Conservation (phyloP, 208 protist species). For the Leishmania martiniquensis region DNA sequence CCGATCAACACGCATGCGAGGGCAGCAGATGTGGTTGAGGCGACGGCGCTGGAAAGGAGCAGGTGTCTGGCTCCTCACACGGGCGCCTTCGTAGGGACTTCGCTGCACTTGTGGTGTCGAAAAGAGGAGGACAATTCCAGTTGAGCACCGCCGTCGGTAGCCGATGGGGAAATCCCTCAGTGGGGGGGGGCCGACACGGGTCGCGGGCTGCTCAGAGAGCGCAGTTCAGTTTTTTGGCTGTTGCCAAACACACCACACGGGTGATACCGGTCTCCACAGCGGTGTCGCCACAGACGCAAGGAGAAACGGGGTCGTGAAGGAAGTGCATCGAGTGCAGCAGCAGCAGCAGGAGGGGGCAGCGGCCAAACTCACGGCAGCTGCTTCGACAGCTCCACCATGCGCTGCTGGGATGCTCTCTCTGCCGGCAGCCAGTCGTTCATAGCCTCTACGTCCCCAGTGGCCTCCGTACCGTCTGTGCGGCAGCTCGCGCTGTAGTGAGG, state of each 20-base stretch:
- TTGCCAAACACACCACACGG: background rate
- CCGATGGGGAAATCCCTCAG: too few species aligned
- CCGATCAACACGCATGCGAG: background rate
- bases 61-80: background rate
- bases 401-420: slow-evolving; percentile 30
- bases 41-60: background rate
- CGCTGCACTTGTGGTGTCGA: background rate
- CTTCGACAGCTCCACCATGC: slow-evolving; percentile 31
- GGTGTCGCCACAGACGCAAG: background rate
- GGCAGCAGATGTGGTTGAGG: background rate
- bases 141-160: background rate
- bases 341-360: background rate
- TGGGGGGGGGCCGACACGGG: background rate
- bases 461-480: background rate
- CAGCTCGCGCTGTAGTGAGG: slow-evolving; percentile 21
- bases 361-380: slow-evolving; percentile 15
- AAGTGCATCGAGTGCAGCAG: background rate
- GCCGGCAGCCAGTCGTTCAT: slow-evolving; percentile 26
- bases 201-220: background rate
- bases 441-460: background rate
- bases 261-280: background rate
- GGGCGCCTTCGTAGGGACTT: background rate
- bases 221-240: background rate
- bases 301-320: slow-evolving; percentile 1
- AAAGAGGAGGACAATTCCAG: background rate